Evolutionary conservation across 176 grass and related monocot species (phyloP), one percentile per base, ranked within the genome.

Genomic region (Bolboschoenus planiculmis): DNA sequence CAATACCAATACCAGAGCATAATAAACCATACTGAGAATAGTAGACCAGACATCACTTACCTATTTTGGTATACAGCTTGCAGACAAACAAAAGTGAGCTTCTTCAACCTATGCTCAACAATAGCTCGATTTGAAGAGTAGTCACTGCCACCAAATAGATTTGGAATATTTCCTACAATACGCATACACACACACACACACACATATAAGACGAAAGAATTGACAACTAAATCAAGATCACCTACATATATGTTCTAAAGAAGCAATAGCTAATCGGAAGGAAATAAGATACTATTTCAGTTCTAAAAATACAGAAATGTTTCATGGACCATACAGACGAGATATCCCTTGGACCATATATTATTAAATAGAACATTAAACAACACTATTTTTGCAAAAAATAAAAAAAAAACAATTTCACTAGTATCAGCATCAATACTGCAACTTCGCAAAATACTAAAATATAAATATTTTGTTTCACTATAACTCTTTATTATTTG

Each of bases 11-110:
- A 67, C 10, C n/a, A 71, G 21, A 73, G n/a, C 4, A 74, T 48
- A 74, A 48, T 74, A 21, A 29, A 30, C 42, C 4, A 27, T 47
- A 46, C 13, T 48, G n/a, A 27, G 47, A 47, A 74, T 30, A 29
- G 70, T 15, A 74, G 70, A 46, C 33, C 10, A 48, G 40, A 48
- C 5, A 47, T 74, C 29, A 80, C 84, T 78, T 77, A 87, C 96
- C 96, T 90, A 86, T 95, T 95, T 29, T 90, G 82, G 58, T 87
- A 87, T 24, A 99, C 71, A 42, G 96, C 93, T 86, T 90, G 80
- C 56, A 93, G 79, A 73, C 92, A 99, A 78, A 91, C 85, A 74
- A 88, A 89, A 46, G 83, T 66, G 85, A 99, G 85, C 51, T 87
- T 99, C 88, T 95, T 99, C 67, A 99, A 84, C 48, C 92, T 93